phyloP scores from a whole-genome alignment of 2,329 filamentous ascomycete species.

The Calcarisporium arbuscula region DNA sequence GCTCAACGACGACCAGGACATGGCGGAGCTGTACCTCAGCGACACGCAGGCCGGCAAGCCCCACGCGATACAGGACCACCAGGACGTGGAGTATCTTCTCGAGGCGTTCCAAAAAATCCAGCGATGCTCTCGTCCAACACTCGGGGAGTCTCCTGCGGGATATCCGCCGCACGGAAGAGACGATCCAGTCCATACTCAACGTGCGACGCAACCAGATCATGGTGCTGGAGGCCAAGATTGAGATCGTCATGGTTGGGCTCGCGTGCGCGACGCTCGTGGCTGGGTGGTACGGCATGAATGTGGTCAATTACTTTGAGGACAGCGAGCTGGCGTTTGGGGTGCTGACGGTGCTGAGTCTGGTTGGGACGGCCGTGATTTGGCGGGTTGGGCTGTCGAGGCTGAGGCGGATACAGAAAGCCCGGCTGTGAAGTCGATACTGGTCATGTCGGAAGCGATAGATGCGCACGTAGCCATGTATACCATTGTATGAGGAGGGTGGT shows the following conservation, averaged over 20 bases:
- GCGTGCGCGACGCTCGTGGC: slow-evolving; percentile 26
- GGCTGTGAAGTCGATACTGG: too few relatives aligned
- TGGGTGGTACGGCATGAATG: slow-evolving; percentile 30
- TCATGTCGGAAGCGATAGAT: too few relatives aligned
- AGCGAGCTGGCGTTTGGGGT: slow-evolving; percentile 19
- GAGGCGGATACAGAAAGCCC: slow-evolving; percentile 2
- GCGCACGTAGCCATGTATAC: too few relatives aligned
- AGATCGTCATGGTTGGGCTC: slow-evolving; percentile 28
- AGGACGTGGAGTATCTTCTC: slow-evolving; percentile 29
- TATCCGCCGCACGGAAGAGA: slow-evolving; percentile 24
- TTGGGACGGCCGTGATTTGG: slow-evolving; percentile 8
- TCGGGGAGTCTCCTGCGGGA: slow-evolving; percentile 19
- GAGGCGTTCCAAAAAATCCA: slow-evolving; percentile 29
- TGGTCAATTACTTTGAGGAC: slow-evolving; percentile 28
- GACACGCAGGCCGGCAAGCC: slow-evolving; percentile 21
- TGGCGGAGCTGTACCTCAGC: slow-evolving; percentile 28
- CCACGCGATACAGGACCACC: slow-evolving; percentile 23
- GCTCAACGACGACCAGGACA: slow-evolving; percentile 27
- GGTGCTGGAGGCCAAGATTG: slow-evolving; percentile 28
- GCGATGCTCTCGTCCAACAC: slow-evolving; percentile 24
- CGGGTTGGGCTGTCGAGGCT: slow-evolving; percentile 4
- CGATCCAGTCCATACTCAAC: slow-evolving; percentile 23
- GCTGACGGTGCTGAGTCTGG: slow-evolving; percentile 2
- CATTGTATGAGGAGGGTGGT: too few relatives aligned
- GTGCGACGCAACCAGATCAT: slow-evolving; percentile 32